Evolutionary conservation across 495 filamentous ascomycete species (phyloP).

Genomic region (Xylaria castorea): DNA sequence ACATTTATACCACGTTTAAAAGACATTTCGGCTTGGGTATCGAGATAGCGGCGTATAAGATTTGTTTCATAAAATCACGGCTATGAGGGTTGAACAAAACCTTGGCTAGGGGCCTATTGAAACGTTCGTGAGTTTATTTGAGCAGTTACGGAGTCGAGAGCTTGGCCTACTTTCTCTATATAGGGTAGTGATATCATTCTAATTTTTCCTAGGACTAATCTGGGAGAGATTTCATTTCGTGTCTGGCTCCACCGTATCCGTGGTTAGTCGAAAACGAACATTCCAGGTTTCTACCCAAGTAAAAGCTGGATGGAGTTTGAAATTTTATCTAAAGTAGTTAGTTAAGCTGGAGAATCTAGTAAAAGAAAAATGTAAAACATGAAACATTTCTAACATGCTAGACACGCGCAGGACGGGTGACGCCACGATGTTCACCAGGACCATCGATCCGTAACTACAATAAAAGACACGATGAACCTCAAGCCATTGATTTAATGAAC

Average conservation of each 20-base stretch:
- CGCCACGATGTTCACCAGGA: not conserved
- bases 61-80: not conserved
- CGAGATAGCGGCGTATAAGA: not conserved
- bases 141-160: not conserved
- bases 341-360: not conserved
- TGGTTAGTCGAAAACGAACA: not conserved
- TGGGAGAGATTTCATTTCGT: not conserved
- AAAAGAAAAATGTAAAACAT: not conserved
- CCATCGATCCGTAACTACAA: not conserved
- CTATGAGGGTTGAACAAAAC: not conserved
- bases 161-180: not conserved
- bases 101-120: not conserved
- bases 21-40: not conserved
- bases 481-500: not conserved
- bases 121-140: not conserved
- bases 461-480: not conserved
- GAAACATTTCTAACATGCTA: not conserved
- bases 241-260: not conserved
- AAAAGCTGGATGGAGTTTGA: not conserved
- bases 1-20: conserved; percentile 11
- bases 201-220: not conserved
- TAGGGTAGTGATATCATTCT: not conserved
- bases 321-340: not conserved
- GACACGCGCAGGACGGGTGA: not conserved
- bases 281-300: not conserved